phyloP scores from a whole-genome alignment of 2,329 filamentous ascomycete species.

The Calonectria henricotiae region DNA sequence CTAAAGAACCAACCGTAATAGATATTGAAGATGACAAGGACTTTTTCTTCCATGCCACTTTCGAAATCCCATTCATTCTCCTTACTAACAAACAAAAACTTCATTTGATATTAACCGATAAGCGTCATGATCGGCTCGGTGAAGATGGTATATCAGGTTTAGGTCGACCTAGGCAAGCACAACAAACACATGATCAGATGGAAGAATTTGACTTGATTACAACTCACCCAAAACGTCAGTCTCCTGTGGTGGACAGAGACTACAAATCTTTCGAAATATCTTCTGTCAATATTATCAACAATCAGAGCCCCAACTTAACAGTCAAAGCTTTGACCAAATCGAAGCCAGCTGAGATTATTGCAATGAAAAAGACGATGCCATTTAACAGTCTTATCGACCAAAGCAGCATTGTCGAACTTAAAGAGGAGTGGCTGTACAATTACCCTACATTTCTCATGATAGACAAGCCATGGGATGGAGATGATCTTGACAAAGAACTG shows the following conservation, averaged over 20 bases:
- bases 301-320: background rate
- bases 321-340: background rate
- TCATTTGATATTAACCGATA: no score
- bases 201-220: background rate
- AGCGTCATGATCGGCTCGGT: background rate
- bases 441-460: background rate
- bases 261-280: no score
- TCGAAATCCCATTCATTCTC: slow-evolving; percentile 3
- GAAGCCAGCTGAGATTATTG: background rate
- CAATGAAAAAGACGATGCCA: slow-evolving; percentile 4
- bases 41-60: slow-evolving; percentile 13
- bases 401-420: background rate
- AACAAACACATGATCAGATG: background rate
- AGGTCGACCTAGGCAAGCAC: background rate
- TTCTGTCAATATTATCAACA: background rate
- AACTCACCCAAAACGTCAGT: background rate
- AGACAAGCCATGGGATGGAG: background rate
- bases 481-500: background rate
- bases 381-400: slow-evolving; percentile 6
- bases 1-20: background rate
- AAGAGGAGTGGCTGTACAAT: slow-evolving; percentile 10
- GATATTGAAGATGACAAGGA: background rate
- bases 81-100: background rate
- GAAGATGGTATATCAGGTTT: background rate
- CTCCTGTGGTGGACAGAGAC: background rate